Evolutionary conservation across 495 filamentous ascomycete genomes (phyloP).

Genomic region (Aspergillus diversus): DNA sequence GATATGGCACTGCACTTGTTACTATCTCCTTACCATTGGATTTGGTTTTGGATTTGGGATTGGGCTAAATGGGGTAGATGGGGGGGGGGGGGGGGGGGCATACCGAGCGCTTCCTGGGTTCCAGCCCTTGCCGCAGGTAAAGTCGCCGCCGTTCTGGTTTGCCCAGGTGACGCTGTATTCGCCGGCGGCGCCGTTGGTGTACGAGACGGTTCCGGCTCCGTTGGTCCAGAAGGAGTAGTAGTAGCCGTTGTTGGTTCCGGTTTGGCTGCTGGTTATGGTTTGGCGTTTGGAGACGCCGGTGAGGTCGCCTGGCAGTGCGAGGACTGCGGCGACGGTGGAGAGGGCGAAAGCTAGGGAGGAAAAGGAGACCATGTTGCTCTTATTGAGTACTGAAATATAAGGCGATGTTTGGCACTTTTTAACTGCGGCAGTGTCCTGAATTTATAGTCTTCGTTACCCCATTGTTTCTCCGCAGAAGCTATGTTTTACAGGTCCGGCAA

Average conservation of each 20-base stretch:
- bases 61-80: no score
- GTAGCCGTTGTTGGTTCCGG: conserved; percentile 61
- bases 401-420: no score
- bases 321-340: neutral
- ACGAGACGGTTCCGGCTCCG: conserved; percentile 50
- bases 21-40: no score
- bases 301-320: neutral
- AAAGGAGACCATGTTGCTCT: neutral
- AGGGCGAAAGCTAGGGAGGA: neutral
- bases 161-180: conserved; percentile 59
- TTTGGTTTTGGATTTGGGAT: no score
- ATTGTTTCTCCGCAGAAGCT: no score
- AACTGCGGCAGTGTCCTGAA: no score
- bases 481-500: no score
- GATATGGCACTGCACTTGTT: no score
- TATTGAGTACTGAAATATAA: no score
- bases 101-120: conserved; percentile 51
- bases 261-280: conserved; percentile 34
- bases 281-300: conserved; percentile 31
- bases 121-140: conserved; percentile 67
- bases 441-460: no score
- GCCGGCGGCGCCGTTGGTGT: conserved; percentile 59
- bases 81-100: no score
- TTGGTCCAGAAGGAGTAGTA: conserved; percentile 69
- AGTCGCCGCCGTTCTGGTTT: conserved; percentile 54